These are phyloP conservation scores for Chionographis japonica DNA, from an alignment of 106 monocot genomes.

Conservation along the genomic window DNA sequence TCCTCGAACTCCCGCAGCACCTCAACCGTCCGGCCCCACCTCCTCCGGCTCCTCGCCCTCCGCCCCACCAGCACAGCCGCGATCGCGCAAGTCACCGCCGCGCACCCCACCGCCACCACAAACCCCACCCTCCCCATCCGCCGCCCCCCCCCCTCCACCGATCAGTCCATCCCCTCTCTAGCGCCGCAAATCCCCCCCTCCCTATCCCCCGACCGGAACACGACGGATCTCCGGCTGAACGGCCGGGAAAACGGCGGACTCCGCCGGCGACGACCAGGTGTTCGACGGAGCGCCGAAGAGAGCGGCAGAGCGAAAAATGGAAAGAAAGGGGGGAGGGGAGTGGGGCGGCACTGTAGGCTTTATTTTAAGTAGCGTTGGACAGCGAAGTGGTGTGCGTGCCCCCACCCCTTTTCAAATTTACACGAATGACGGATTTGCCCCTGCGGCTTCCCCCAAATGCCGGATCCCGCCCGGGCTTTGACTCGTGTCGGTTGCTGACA, in stretches of 20 bases:
- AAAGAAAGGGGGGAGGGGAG: neutral
- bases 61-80: constrained; percentile 40
- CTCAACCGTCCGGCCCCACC: constrained; percentile 46
- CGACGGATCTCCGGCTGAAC: neutral
- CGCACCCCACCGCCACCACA: constrained; percentile 58
- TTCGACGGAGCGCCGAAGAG: constrained; percentile 10
- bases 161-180: neutral
- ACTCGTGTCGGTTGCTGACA: constrained; percentile 45
- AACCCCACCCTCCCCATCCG: constrained; percentile 46
- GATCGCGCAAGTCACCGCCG: constrained; percentile 58
- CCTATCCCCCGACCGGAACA: neutral
- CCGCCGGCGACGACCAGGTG: constrained; percentile 8
- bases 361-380: constrained; percentile 4
- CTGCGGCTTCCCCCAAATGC: neutral
- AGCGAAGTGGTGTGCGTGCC: constrained; percentile 26
- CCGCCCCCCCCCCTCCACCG: constrained; percentile 13
- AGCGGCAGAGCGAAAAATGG: neutral
- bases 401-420: constrained; percentile 18
- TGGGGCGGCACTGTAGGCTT: neutral
- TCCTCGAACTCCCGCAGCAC: constrained; percentile 65
- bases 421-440: constrained; percentile 27
- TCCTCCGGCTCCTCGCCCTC: constrained; percentile 29
- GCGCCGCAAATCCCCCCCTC: too few species aligned
- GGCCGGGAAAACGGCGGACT: too few species aligned
- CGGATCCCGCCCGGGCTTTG: constrained; percentile 26